A percentile compares a stretch with the other conserved stretches of the same genome.
Conservation (phyloP, 495 filamentous ascomycete species). For the Neurospora pannonica region DNA sequence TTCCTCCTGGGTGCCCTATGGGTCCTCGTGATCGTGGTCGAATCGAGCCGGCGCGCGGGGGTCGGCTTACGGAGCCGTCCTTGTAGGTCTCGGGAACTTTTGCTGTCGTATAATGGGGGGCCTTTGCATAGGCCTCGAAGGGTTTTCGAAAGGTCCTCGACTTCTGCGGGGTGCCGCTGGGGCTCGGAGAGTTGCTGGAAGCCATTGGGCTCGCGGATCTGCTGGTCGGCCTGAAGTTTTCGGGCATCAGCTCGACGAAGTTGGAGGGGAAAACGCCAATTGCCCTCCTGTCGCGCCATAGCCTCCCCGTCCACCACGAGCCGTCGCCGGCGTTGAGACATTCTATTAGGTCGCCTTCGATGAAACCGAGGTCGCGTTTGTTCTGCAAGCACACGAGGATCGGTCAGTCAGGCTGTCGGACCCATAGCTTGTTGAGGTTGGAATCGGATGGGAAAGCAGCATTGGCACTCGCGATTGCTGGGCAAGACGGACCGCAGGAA, state of each 20-base stretch:
- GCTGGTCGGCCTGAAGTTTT: constrained; percentile 71
- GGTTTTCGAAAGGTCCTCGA: constrained; percentile 60
- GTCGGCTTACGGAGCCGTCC: constrained; percentile 15
- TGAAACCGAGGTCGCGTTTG: constrained; percentile 87
- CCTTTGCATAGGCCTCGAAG: constrained; percentile 56
- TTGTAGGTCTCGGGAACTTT: constrained; percentile 42
- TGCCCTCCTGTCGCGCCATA: constrained; percentile 77
- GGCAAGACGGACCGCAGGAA: constrained; percentile 3
- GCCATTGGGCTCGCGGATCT: constrained; percentile 69
- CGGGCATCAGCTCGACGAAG: constrained; percentile 83
- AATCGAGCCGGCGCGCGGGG: neutral
- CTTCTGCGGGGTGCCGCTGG: constrained; percentile 44
- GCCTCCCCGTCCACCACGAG: constrained; percentile 92
- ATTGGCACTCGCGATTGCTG: constrained; percentile 1
- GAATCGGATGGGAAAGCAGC: neutral
- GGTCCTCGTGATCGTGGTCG: neutral
- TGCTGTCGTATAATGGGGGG: constrained; percentile 42
- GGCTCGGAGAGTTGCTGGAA: constrained; percentile 38
- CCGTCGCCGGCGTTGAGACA: constrained; percentile 96
- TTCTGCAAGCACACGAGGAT: constrained; percentile 38
- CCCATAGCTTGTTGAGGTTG: neutral
- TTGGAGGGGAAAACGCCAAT: constrained; percentile 93
- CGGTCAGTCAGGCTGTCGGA: constrained; percentile 1
- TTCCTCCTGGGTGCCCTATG: neutral
- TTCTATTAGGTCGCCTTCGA: constrained; percentile 96